A percentile compares a stretch with the other conserved stretches of the same genome.
phyloP scores from a whole-genome alignment of 2,329 filamentous ascomycete genomes.

The Furcasterigmium furcatum region DNA sequence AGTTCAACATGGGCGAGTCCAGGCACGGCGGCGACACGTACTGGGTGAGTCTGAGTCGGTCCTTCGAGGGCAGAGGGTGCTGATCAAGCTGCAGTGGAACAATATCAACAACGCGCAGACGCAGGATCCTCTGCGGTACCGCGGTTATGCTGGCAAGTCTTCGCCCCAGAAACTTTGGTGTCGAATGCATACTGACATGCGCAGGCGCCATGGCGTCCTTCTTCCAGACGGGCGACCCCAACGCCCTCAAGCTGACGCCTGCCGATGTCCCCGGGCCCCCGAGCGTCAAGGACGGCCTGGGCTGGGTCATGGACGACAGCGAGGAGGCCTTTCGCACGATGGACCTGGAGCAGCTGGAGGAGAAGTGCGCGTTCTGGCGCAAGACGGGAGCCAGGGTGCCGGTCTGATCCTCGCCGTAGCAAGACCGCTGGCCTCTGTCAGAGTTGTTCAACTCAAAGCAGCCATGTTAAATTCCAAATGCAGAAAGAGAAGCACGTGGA shows the following conservation, averaged over 20 bases:
- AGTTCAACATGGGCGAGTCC: slow-evolving; percentile 58
- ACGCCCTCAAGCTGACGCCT: slow-evolving; percentile 51
- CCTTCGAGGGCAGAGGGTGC: no score
- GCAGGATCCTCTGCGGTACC: slow-evolving; percentile 48
- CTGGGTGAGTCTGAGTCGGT: slow-evolving; percentile 34
- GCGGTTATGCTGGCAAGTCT: slow-evolving; percentile 37
- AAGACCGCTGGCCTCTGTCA: no score
- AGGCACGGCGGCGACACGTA: slow-evolving; percentile 56
- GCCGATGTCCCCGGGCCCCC: slow-evolving; percentile 40
- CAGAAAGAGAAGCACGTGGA: no score
- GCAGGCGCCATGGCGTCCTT: slow-evolving; percentile 58
- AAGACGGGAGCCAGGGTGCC: slow-evolving; percentile 40
- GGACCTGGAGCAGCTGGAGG: slow-evolving; percentile 31
- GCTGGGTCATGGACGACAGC: slow-evolving; percentile 48
- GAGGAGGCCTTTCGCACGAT: slow-evolving; percentile 40
- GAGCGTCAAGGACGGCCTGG: slow-evolving; percentile 30
- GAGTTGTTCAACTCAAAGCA: no score
- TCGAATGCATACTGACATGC: background rate
- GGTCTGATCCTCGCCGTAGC: no score
- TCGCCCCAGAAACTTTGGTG: background rate
- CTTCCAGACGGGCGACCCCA: slow-evolving; percentile 56
- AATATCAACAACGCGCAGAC: slow-evolving; percentile 48
- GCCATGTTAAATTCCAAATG: no score
- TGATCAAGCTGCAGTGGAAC: slow-evolving; percentile 48
- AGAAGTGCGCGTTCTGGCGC: slow-evolving; percentile 52